phyloP scores from a whole-genome alignment of 2,329 filamentous ascomycete species.

The Trichoderma afroharzianum region DNA sequence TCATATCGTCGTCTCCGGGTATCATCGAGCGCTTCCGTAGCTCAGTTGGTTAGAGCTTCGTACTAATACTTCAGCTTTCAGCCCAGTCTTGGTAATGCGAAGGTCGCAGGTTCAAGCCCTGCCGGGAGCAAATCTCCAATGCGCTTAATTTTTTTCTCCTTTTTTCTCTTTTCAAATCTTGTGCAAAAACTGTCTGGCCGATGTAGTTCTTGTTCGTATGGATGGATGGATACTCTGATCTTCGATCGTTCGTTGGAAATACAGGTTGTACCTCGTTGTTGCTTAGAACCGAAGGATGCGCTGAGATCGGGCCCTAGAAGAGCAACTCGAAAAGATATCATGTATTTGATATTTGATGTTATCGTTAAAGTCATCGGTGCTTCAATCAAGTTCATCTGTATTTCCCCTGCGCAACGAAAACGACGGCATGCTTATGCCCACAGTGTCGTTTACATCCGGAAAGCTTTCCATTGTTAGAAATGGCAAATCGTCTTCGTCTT shows the following conservation, averaged over 20 bases:
- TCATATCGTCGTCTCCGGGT: not conserved
- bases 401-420: not conserved
- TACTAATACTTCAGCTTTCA: not conserved
- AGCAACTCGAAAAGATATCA: not conserved
- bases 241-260: not conserved
- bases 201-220: not conserved
- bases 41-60: not conserved
- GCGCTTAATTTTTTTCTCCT: not conserved
- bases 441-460: not conserved
- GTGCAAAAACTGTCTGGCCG: not conserved
- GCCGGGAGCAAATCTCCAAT: not conserved
- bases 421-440: not conserved
- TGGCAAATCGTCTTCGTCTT: not conserved
- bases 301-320: not conserved
- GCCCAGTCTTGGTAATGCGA: not conserved
- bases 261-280: not conserved
- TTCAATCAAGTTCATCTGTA: not conserved
- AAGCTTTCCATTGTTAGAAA: not conserved
- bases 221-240: not conserved
- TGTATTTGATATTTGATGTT: not conserved
- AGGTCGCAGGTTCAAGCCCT: slow-evolving; percentile 14
- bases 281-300: not conserved
- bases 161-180: not conserved
- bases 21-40: not conserved
- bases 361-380: not conserved